These are phyloP conservation scores for Phytophthora fragariaefolia DNA, from an alignment of 352 stramenopile species.

Conservation along the genomic window DNA sequence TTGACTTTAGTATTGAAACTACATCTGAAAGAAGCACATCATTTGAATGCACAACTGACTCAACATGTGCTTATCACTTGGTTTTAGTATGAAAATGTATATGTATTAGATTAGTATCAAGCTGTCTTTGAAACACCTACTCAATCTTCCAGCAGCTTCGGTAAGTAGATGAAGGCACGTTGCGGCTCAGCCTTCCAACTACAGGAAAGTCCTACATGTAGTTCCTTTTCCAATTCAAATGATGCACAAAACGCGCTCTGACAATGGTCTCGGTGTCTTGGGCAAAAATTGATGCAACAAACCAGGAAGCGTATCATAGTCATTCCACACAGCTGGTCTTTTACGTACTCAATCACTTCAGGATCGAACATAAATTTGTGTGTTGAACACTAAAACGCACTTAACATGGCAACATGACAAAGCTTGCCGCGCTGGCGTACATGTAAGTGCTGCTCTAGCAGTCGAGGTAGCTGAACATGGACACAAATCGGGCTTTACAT, in stretches of 20 bases:
- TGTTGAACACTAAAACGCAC: too few species aligned
- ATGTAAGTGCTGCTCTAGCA: too few species aligned
- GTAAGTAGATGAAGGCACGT: not conserved
- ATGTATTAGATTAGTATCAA: not conserved
- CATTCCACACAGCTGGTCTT: conserved; percentile 1
- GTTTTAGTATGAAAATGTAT: not conserved
- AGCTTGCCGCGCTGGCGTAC: too few species aligned
- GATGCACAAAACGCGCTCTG: not conserved
- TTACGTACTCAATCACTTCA: not conserved
- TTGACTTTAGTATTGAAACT: not conserved
- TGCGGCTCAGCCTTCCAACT: not conserved
- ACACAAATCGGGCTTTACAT: too few species aligned
- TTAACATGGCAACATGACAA: too few species aligned
- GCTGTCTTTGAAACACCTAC: not conserved
- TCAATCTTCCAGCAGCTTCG: not conserved
- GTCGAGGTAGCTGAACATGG: too few species aligned
- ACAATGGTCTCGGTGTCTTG: not conserved
- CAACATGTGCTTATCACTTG: not conserved
- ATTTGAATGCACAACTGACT: too few species aligned
- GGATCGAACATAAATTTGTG: conserved; percentile 11
- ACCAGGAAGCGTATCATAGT: not conserved
- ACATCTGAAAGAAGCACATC: not conserved
- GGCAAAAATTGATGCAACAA: not conserved
- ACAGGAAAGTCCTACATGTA: not conserved
- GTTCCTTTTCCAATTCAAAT: not conserved